Evolutionary conservation across 2,329 filamentous ascomycete species (phyloP), one percentile per base, ranked within the genome.

Genomic region (Metarhizium guizhouense): DNA sequence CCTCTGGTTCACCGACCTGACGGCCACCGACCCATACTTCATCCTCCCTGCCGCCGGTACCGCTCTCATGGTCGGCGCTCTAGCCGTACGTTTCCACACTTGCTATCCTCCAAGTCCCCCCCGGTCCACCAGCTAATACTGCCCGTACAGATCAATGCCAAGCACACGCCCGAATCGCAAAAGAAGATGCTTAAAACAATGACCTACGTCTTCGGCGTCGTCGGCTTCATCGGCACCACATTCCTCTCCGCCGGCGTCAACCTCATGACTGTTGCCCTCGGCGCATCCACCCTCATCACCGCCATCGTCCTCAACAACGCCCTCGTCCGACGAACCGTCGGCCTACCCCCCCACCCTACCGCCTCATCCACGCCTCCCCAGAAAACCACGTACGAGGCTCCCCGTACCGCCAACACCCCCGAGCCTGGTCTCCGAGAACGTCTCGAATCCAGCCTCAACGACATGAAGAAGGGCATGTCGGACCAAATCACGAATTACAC

Each of bases 1-100:
- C 40, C 72, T 85, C 45, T 99, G 94, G 94, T 81, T 97, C 61
- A 72, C 75, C 2, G 88, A 97, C 68, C 71, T 99, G 59, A 86
- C 90, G 0, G 67, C 84, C 25, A 70, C 81, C 2, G 94, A 99
- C 70, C 93, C 94, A 0, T 86, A 79, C 64, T 93, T 82, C 62
- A 69, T 94, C 45, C 73, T 97, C 36, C 94, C 94, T 2, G 59
- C 83, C 3, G 56, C 78, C 1, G 83, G 84, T 3, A 79, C 84
- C 1, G 69, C 66, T 7, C 65, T 83, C 54, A 79, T 87, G 69
- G 81, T 79, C 61, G 61, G 75, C 32, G 78, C 83, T 52, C 72
- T 90, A 56, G 77, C 76, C 55, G 78, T 79, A 68, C 55, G 74
- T 58, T 40, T 16, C 6, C 32, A 16, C 40, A 43, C 40, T 14